phyloP scores from a whole-genome alignment of 2,329 filamentous ascomycete genomes.

The Fusarium mundagurra region DNA sequence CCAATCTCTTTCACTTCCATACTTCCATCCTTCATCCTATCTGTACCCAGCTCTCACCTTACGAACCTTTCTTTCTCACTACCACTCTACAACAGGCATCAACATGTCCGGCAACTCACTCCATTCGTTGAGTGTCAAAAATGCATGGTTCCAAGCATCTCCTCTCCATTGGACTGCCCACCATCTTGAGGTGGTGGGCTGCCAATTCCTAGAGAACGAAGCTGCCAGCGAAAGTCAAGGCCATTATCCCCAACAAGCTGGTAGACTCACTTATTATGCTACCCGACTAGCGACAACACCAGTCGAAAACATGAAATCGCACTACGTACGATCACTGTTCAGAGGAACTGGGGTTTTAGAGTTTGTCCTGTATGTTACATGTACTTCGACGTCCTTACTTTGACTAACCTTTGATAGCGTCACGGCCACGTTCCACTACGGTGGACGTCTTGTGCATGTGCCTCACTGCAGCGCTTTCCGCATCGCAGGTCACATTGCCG shows the following conservation, averaged over 20 bases:
- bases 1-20: too few species aligned
- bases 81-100: neutral
- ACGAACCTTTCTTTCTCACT: neutral
- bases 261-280: neutral
- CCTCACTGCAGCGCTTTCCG: neutral
- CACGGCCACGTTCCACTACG: neutral
- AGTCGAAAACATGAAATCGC: neutral
- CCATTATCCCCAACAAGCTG: neutral
- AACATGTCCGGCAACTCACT: neutral
- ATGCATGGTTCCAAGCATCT: neutral
- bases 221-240: neutral
- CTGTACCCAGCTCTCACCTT: neutral
- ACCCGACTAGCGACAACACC: neutral
- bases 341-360: neutral
- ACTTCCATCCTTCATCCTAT: neutral
- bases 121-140: fast-evolving
- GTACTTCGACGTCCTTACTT: neutral
- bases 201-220: neutral
- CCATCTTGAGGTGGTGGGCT: neutral
- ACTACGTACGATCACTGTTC: neutral
- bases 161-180: neutral
- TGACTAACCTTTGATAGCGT: neutral
- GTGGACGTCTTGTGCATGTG: neutral
- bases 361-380: neutral
- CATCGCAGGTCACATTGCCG: fast-evolving